Percentiles rank a stretch among this genome's conserved stretches.
These are phyloP conservation scores for Blastomyces silverae DNA, from an alignment of 2,329 filamentous ascomycete genomes.

Conservation along the genomic window DNA sequence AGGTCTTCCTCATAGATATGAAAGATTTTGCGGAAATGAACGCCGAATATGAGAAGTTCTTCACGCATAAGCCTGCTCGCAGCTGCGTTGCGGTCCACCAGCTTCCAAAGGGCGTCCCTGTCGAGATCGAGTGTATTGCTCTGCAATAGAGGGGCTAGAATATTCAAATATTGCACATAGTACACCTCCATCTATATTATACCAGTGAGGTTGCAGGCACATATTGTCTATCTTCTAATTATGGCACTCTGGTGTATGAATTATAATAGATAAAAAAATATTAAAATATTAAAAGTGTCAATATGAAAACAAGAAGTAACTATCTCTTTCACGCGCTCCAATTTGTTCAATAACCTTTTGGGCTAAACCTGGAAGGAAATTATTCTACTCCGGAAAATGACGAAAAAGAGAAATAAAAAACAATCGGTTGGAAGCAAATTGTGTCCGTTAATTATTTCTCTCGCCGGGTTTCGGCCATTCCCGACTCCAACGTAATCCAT, in stretches of 20 bases:
- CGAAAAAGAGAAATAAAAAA: too few relatives aligned
- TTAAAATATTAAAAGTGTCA: neutral
- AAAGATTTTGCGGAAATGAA: constrained; percentile 77
- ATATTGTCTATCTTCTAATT: neutral
- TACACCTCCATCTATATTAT: neutral
- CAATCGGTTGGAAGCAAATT: too few relatives aligned
- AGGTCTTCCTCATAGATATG: constrained; percentile 89
- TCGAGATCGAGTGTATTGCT: constrained; percentile 61
- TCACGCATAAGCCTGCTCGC: constrained; percentile 56
- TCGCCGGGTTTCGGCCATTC: too few relatives aligned
- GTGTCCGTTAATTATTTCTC: too few relatives aligned
- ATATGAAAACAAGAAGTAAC: too few relatives aligned
- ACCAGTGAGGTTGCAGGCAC: neutral
- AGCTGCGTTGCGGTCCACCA: constrained; percentile 58
- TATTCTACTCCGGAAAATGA: too few relatives aligned
- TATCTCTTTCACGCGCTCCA: too few relatives aligned
- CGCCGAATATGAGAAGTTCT: constrained; percentile 63
- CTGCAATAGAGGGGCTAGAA: constrained; percentile 35
- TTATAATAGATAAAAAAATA: neutral
- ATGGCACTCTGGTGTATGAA: neutral
- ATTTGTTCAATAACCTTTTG: too few relatives aligned
- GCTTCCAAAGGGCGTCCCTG: constrained; percentile 57
- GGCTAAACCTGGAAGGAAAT: too few relatives aligned
- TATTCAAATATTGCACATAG: neutral
- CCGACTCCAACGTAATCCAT: too few relatives aligned